Percentiles rank a stretch among this genome's conserved stretches.
Conservation (phyloP, 2,329 filamentous ascomycete species). For the Acrocalymma vagum region DNA sequence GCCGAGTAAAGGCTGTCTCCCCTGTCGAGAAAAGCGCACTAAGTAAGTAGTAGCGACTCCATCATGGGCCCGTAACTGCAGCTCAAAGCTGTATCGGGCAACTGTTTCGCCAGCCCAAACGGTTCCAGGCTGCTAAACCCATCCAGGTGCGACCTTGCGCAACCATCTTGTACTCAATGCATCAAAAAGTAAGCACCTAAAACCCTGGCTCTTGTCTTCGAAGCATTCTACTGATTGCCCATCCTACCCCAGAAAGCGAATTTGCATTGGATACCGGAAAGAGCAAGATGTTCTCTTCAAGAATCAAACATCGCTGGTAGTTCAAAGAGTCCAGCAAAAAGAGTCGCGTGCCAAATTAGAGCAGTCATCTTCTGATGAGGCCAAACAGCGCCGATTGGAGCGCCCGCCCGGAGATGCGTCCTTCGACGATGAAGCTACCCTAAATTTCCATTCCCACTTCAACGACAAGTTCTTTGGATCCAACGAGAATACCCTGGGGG, state of each 20-base stretch:
- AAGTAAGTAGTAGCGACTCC: constrained; percentile 21
- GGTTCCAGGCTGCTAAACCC: constrained; percentile 4
- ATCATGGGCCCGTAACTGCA: no score
- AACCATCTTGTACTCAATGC: constrained; percentile 30
- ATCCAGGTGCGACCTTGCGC: constrained; percentile 25
- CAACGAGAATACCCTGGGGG: no score
- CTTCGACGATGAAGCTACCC: constrained; percentile 21
- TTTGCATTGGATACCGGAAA: constrained; percentile 29
- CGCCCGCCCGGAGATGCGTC: constrained; percentile 15
- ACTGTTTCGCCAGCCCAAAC: constrained; percentile 12
- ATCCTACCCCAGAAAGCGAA: no score
- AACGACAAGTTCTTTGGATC: constrained; percentile 21
- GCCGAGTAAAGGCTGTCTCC: constrained; percentile 25
- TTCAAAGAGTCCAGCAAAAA: constrained; percentile 17
- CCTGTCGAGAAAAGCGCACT: constrained; percentile 23
- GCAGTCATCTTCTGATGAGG: no score
- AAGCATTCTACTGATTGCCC: no score
- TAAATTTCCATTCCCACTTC: constrained; percentile 22
- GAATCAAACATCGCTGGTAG: constrained; percentile 22
- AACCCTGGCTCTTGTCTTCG: no score
- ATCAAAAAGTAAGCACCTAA: no score
- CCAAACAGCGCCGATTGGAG: no score
- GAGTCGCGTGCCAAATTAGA: not conserved
- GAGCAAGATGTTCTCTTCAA: constrained; percentile 28
- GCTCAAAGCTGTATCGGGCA: no score